Base-by-base conservation (phyloP, 163 green algal species). In the Chloromonas sp. region DNA sequence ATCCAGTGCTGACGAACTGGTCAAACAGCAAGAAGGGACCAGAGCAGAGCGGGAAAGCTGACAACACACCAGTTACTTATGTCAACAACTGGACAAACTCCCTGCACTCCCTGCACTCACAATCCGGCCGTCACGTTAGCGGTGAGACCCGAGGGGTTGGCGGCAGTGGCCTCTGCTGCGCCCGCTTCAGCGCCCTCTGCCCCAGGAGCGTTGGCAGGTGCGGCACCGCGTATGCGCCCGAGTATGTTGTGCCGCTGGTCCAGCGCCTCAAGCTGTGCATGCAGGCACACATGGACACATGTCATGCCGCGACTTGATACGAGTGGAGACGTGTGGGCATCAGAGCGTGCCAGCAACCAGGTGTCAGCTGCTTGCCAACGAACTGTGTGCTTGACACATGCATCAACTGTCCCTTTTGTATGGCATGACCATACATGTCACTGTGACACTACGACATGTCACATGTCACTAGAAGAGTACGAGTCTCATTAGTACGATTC, bases 171-270 rank as follows among this genome's bases (percentile, higher is more conserved):
- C 74, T 2, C 74, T 79, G 71, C 13, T 79, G 71, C 71, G 71
- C 66, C 66, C 5, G 66, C 11, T 74, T 5, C 66, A 74, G 5
- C 11, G 66, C 66, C 14, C 36, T 11, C 14, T 60, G 77, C 3
- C 36, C 36, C 36, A 36, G 36, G 36, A 57, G 14, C 13, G 14
- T 1, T 81, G 77, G 77, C 11, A 57, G 77, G 11, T 36, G 14
- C 61, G 77, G 77, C n/a, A 2, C 15, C 11, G 77, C 77, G 77
- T 57, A 81, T 57, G n/a, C 77, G 77, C 2, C 36, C 61, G n/a
- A 81, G 77, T 36, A 81, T 81, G 77, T 81, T 81, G 77, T 36
- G 60, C 36, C 77, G 77, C 77, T 81, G 77, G 77, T 81, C 77
- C 77, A 81, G 77, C n/a, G 77, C 77, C 36, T 81, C 77, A 3